Percentiles rank a stretch among this genome's conserved stretches.
Evolutionary conservation across 2,329 filamentous ascomycete genomes (phyloP).

Genomic region (Zelopaecilomyces penicillatus): DNA sequence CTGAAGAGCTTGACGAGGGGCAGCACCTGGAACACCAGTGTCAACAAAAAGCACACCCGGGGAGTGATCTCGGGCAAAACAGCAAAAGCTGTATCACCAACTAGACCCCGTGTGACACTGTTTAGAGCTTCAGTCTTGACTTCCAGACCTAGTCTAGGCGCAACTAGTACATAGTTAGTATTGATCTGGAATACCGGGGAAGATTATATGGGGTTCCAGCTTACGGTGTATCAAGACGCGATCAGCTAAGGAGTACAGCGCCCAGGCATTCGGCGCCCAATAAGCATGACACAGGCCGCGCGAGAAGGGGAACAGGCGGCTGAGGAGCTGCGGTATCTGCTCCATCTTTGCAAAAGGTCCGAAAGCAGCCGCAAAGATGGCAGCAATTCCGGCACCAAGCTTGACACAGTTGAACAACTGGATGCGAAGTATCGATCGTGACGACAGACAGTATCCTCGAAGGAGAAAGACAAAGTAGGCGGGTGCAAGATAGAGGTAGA

Average conservation of each 20-base stretch:
- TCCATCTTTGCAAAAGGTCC: conserved; percentile 77
- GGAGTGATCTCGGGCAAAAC: conserved; percentile 83
- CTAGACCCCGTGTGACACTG: conserved; percentile 85
- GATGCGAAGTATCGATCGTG: conserved; percentile 66
- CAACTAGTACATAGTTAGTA: conserved; percentile 44
- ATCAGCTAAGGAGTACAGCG: conserved; percentile 88
- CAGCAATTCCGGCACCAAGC: conserved; percentile 63
- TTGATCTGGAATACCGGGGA: neutral
- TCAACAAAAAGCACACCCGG: conserved; percentile 70
- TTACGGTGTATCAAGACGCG: conserved; percentile 71
- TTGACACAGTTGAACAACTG: conserved; percentile 74
- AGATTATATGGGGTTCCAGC: conserved; percentile 15
- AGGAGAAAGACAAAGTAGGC: conserved; percentile 93
- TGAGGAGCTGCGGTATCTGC: conserved; percentile 76
- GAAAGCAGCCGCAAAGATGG: conserved; percentile 72
- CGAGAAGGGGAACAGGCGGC: conserved; percentile 86
- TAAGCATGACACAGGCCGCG: conserved; percentile 93
- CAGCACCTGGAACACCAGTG: conserved; percentile 71
- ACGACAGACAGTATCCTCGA: conserved; percentile 78
- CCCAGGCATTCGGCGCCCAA: conserved; percentile 97
- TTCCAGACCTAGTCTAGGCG: conserved; percentile 67
- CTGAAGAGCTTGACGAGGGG: conserved; percentile 76
- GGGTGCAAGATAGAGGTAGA: conserved; percentile 91
- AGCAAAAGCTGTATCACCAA: conserved; percentile 90
- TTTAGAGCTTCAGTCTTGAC: conserved; percentile 68